A percentile compares a stretch with the other conserved stretches of the same genome.
Evolutionary conservation across 2,329 filamentous ascomycete species (phyloP).

Genomic region (Ascochyta clinopodiicola): DNA sequence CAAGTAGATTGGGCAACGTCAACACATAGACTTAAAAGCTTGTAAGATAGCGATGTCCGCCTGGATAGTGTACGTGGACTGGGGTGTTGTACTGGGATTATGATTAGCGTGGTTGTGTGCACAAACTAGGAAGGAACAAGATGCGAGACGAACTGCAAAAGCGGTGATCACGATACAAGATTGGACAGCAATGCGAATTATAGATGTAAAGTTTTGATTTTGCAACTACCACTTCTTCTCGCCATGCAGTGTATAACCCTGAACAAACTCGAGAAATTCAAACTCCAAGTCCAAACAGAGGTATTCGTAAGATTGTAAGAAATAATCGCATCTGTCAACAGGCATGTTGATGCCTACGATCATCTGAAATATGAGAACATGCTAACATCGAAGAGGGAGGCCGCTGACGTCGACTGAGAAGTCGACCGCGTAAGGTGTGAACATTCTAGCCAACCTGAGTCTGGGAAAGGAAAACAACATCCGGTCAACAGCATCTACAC

Average conservation of each 20-base stretch:
- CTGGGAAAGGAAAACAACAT: background rate
- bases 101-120: background rate
- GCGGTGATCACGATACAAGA: background rate
- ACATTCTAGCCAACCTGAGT: constrained; percentile 1
- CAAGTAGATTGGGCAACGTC: background rate
- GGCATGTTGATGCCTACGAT: constrained; percentile 23
- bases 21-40: background rate
- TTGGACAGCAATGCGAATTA: background rate
- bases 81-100: background rate
- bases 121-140: no score
- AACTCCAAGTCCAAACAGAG: constrained; percentile 7
- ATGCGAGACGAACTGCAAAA: background rate
- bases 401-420: constrained; percentile 20
- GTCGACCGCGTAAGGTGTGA: constrained; percentile 14
- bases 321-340: constrained; percentile 10
- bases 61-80: background rate
- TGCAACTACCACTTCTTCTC: background rate
- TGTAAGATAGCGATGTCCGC: background rate
- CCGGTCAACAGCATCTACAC: no score
- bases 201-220: background rate
- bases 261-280: background rate
- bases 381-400: constrained; percentile 1
- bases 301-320: constrained; percentile 13
- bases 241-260: constrained; percentile 3
- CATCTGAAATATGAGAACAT: constrained; percentile 9